A percentile compares a stretch with the other conserved stretches of the same genome.
Evolutionary conservation across 257 asterid genomes (phyloP).

Genomic region (Nyctanthes arbortristis): DNA sequence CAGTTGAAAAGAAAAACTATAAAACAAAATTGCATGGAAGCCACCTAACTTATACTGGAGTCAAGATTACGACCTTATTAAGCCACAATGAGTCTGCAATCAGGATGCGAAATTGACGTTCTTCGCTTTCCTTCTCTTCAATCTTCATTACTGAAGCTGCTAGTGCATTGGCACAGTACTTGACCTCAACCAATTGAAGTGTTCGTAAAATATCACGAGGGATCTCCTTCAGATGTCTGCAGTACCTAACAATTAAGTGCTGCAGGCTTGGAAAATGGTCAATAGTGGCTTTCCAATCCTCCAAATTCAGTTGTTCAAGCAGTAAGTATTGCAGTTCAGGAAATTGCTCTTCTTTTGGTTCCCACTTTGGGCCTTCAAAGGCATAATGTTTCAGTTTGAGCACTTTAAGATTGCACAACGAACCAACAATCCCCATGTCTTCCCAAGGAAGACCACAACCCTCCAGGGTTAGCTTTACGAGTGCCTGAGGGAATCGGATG

Average conservation of each 20-base stretch:
- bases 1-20: too few species aligned
- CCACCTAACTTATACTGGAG: too few species aligned
- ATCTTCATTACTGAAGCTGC: too few species aligned
- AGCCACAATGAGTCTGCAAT: too few species aligned
- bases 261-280: slow-evolving; percentile 16
- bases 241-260: neutral
- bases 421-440: too few species aligned
- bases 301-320: slow-evolving; percentile 8
- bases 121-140: too few species aligned
- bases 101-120: too few species aligned
- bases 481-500: slow-evolving; percentile 12
- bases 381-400: slow-evolving; percentile 19
- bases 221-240: slow-evolving; percentile 25
- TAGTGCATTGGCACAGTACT: too few species aligned
- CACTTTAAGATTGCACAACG: slow-evolving; percentile 17
- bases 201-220: slow-evolving; percentile 15
- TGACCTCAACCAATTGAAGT: neutral
- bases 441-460: slow-evolving; percentile 12
- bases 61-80: too few species aligned
- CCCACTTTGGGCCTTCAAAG: slow-evolving; percentile 14
- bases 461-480: slow-evolving; percentile 15
- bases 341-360: slow-evolving; percentile 2
- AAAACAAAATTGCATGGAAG: too few species aligned
- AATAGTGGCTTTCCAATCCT: slow-evolving; percentile 11
- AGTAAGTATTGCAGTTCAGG: too few species aligned